Percentiles rank a stretch among this genome's conserved stretches.
phyloP scores from a whole-genome alignment of 257 asterid genomes.

The Craterostigma plantagineum region DNA sequence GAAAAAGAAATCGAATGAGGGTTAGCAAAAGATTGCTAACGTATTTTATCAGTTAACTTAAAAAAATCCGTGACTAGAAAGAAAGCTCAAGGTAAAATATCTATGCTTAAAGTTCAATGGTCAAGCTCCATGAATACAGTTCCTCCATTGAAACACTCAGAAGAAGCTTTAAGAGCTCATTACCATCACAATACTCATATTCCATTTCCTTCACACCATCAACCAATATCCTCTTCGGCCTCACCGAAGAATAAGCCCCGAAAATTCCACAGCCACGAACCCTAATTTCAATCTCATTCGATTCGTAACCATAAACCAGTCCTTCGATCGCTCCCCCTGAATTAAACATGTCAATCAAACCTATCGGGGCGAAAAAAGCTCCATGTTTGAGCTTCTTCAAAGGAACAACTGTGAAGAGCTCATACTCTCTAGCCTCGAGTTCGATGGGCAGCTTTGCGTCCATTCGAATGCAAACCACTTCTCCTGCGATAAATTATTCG shows the following conservation, averaged over 20 bases:
- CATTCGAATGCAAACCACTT: no score
- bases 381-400: slow-evolving; percentile 27
- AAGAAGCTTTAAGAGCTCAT: slow-evolving; percentile 24
- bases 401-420: slow-evolving; percentile 49
- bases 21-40: no score
- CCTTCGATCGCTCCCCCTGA: slow-evolving; percentile 70
- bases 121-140: slow-evolving; percentile 33
- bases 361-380: slow-evolving; percentile 50
- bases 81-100: no score
- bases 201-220: slow-evolving; percentile 18
- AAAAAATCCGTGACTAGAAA: no score
- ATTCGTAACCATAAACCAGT: slow-evolving; percentile 18
- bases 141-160: slow-evolving; percentile 29
- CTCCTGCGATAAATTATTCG: no score
- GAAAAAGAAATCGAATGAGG: no score
- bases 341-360: slow-evolving; percentile 67
- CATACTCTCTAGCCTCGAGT: slow-evolving; percentile 40
- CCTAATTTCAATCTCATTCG: slow-evolving; percentile 16
- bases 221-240: slow-evolving; percentile 23
- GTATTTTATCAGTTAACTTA: no score
- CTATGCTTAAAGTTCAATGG: slow-evolving; percentile 23
- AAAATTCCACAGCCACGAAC: slow-evolving; percentile 46
- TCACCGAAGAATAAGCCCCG: slow-evolving; percentile 54
- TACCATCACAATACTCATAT: slow-evolving; percentile 25
- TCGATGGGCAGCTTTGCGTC: slow-evolving; percentile 26